Evolutionary conservation across 2,329 filamentous ascomycete species (phyloP).

Genomic region (Ilyonectria mors-panacis): DNA sequence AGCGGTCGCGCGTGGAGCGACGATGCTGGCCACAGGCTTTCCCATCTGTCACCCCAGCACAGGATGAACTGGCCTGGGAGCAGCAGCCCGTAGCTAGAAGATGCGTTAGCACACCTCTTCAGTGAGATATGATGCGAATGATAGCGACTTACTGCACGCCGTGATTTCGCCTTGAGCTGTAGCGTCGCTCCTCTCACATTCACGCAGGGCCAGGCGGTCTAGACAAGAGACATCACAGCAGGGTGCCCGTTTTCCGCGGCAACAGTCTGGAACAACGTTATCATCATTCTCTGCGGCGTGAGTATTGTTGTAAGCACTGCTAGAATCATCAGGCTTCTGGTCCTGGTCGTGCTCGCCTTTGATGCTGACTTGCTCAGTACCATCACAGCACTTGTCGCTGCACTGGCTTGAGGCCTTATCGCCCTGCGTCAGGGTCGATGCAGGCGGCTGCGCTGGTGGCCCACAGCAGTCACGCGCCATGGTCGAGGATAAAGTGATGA

Average conservation of each 20-base stretch:
- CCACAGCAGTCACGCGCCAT: conserved; percentile 41
- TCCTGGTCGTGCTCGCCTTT: neutral
- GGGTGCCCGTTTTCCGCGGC: conserved; percentile 56
- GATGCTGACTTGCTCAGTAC: neutral
- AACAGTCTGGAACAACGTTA: conserved; percentile 53
- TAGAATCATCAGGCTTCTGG: conserved; percentile 4
- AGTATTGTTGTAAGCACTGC: neutral
- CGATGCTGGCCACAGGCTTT: conserved; percentile 57
- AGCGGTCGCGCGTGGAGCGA: conserved; percentile 54
- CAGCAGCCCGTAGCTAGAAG: neutral
- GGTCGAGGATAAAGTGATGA: neutral
- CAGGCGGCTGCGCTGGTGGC: conserved; percentile 15
- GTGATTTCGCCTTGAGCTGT: neutral
- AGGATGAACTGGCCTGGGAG: conserved; percentile 23
- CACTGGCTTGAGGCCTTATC: conserved; percentile 15
- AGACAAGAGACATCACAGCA: conserved; percentile 62
- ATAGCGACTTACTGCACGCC: conserved; percentile 14
- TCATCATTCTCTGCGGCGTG: neutral
- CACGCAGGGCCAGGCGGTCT: conserved; percentile 60
- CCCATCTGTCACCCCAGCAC: conserved; percentile 36
- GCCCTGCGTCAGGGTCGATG: neutral
- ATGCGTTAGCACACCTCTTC: conserved; percentile 1
- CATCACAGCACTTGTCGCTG: conserved; percentile 29
- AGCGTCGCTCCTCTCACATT: conserved; percentile 49
- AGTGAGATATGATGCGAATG: neutral